Evolutionary conservation across 2,329 filamentous ascomycete species (phyloP).

Genomic region (Neocucurbitaria cava): DNA sequence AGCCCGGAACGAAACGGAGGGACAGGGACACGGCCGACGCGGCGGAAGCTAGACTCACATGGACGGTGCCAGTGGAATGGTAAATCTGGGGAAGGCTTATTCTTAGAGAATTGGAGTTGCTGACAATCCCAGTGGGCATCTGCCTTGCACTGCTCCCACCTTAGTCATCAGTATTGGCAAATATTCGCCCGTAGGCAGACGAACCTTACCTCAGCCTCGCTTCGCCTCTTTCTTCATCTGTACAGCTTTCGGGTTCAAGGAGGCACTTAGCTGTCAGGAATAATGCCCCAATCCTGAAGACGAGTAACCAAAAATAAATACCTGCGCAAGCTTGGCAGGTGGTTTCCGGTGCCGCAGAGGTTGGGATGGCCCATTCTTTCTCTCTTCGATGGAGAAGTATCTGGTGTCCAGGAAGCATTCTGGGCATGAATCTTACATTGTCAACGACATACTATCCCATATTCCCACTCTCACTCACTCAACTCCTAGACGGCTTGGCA

Average conservation of each 20-base stretch:
- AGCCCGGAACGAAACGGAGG: slow-evolving; percentile 27
- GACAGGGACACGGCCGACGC: slow-evolving; percentile 22
- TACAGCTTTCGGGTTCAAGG: too few species aligned
- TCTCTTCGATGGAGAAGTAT: too few species aligned
- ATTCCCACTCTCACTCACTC: too few species aligned
- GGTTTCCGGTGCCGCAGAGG: background rate
- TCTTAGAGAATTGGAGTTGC: slow-evolving; percentile 12
- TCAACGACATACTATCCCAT: too few species aligned
- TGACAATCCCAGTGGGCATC: slow-evolving; percentile 15
- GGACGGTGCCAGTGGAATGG: slow-evolving; percentile 34
- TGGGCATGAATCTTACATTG: too few species aligned
- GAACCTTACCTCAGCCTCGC: background rate
- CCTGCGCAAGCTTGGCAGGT: background rate
- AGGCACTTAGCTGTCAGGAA: background rate
- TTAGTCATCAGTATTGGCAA: slow-evolving; percentile 32
- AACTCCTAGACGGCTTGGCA: too few species aligned
- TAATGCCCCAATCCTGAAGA: background rate
- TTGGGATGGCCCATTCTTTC: background rate
- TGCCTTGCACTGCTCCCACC: slow-evolving; percentile 10
- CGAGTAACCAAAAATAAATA: background rate
- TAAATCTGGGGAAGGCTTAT: slow-evolving; percentile 41
- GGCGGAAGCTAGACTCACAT: slow-evolving; percentile 34
- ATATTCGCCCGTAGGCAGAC: background rate
- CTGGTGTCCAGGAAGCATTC: too few species aligned
- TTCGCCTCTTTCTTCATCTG: background rate